A percentile compares a stretch with the other conserved stretches of the same genome.
Conservation (phyloP, 2,329 filamentous ascomycete species). For the Ophioceras dolichostomum region DNA sequence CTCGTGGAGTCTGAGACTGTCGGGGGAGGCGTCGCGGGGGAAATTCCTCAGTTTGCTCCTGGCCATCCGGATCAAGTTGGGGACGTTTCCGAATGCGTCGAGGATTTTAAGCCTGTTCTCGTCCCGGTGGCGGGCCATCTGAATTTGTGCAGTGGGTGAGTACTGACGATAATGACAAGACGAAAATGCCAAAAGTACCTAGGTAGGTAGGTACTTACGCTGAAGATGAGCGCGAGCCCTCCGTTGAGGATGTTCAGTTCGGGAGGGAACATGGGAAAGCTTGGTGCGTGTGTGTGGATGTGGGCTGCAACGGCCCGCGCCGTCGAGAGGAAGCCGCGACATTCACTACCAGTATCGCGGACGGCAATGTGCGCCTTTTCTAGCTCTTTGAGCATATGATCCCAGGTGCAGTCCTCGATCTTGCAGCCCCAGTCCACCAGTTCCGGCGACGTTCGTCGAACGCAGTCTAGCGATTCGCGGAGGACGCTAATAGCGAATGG, state of each 20-base stretch:
- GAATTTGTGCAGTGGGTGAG: too few species aligned
- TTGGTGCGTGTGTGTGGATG: constrained; percentile 3
- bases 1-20: constrained; percentile 1
- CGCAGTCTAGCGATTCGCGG: too few species aligned
- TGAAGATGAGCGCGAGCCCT: constrained; percentile 7
- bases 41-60: constrained; percentile 5
- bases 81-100: constrained; percentile 6
- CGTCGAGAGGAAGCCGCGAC: too few species aligned
- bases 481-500: too few species aligned
- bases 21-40: not conserved
- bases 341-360: constrained; percentile 1
- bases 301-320: too few species aligned
- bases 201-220: too few species aligned
- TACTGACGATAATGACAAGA: too few species aligned
- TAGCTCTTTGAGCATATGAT: constrained; percentile 5
- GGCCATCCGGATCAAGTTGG: constrained; percentile 7
- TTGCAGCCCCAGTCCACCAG: constrained; percentile 6
- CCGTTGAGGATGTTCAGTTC: constrained; percentile 5
- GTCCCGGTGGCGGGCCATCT: constrained; percentile 7
- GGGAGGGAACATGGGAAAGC: constrained; percentile 5
- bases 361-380: constrained; percentile 4
- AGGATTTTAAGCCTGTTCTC: constrained; percentile 8
- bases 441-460: not conserved
- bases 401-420: constrained; percentile 6
- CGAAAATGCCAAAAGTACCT: too few species aligned